Conservation (phyloP, 345 rosid genomes). For the Citrus reticulata region DNA sequence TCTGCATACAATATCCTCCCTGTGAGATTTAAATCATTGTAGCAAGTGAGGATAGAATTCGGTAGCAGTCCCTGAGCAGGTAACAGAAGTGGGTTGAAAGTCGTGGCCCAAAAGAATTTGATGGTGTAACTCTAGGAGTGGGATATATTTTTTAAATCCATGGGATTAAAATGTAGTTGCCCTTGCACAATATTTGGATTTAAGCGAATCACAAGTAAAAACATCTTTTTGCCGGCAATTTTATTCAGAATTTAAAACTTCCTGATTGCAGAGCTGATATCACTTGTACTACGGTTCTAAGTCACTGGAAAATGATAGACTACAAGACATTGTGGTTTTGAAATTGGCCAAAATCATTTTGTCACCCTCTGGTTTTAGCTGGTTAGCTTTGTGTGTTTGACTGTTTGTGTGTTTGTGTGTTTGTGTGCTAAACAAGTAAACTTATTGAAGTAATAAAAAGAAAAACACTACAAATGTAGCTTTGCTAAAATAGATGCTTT, state of each 20-base stretch:
- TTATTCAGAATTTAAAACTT: background rate
- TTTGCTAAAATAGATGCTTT: background rate
- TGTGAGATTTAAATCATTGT: background rate
- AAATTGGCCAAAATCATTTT: background rate
- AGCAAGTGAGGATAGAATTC: constrained; percentile 1
- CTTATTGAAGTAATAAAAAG: too few relatives aligned
- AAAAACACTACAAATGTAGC: too few relatives aligned
- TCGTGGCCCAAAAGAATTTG: background rate
- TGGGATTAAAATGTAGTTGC: background rate
- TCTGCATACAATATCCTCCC: background rate
- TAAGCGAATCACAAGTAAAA: background rate
- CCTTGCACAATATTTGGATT: background rate
- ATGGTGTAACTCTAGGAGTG: background rate
- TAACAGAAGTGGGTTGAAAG: background rate
- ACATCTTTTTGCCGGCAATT: background rate
- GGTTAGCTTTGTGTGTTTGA: background rate
- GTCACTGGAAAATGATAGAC: constrained; percentile 3
- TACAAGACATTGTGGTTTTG: background rate
- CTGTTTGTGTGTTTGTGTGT: too few relatives aligned
- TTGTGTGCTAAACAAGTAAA: too few relatives aligned
- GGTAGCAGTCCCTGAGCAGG: background rate
- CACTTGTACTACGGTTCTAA: background rate
- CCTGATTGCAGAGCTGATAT: background rate
- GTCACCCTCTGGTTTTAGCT: background rate
- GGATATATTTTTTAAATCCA: background rate